These are phyloP conservation scores for Zygoascus hellenicus DNA, from an alignment of 1,139 yeast genomes.

Conservation along the genomic window DNA sequence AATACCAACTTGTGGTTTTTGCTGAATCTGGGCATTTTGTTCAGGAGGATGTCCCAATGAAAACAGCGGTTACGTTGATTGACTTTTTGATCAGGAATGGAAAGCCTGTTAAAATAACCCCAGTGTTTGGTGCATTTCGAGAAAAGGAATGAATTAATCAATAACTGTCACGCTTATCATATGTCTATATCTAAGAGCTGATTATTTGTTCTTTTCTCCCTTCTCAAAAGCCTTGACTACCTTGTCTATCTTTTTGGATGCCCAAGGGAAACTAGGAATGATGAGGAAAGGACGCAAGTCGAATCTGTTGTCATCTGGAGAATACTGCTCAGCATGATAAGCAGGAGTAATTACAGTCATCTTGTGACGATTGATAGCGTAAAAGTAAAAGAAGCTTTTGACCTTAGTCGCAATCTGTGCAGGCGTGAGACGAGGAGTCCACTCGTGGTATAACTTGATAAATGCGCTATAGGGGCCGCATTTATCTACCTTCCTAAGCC, in stretches of 20 bases:
- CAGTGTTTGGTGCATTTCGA: constrained; percentile 30
- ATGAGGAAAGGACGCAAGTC: constrained; percentile 92
- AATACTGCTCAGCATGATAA: constrained; percentile 95
- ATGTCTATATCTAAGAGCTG: background rate
- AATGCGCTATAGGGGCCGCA: constrained; percentile 97
- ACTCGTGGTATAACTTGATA: constrained; percentile 77
- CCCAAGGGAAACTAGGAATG: constrained; percentile 87
- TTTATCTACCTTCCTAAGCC: constrained; percentile 81
- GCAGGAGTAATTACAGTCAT: constrained; percentile 96
- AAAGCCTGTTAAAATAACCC: constrained; percentile 29
- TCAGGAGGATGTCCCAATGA: constrained; percentile 81
- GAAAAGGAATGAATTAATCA: constrained; percentile 2
- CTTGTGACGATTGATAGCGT: constrained; percentile 92
- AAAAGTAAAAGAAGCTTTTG: constrained; percentile 83
- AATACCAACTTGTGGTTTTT: constrained; percentile 81
- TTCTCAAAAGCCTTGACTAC: constrained; percentile 40
- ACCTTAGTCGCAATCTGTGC: constrained; percentile 87
- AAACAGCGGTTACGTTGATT: constrained; percentile 46
- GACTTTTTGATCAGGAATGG: constrained; percentile 53
- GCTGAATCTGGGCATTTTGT: constrained; percentile 83
- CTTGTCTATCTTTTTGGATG: constrained; percentile 78
- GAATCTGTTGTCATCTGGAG: constrained; percentile 95
- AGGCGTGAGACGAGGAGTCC: constrained; percentile 83
- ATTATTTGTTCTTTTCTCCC: constrained; percentile 11
- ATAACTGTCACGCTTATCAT: background rate